Evolutionary conservation across 495 filamentous ascomycete species (phyloP), one percentile per base, ranked within the genome.

Genomic region (Entonaema liquescens): DNA sequence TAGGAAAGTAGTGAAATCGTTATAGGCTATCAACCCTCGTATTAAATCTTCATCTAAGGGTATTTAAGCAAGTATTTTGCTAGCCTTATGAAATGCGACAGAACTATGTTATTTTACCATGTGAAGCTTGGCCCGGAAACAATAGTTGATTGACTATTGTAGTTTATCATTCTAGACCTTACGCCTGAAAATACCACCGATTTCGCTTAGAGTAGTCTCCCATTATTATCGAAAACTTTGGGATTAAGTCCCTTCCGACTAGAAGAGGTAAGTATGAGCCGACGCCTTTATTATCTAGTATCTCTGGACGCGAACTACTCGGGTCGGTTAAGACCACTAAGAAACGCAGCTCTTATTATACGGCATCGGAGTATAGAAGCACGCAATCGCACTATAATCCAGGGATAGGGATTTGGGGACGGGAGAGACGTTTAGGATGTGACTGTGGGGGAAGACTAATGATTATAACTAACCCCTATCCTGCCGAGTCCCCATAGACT

Each of bases 361-460:
- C 59, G 44, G 53, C 35, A 71, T 67, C 59, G 54, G 52, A 52
- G 40, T 55, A 29, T 58, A 44, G 52, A 23, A 67, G 25, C 59
- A 71, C 68, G 58, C 38, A 42, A 62, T 71, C 42, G 42, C 29
- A 21, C 58, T 59, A 63, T 62, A 38, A 35, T 21, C 38, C 59
- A 62, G 59, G 68, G 58, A 31, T 67, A 42, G 40, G 31, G 53
- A 28, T 56, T 31, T 71, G 33, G 31, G 35, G 42, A 35, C 61
- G 23, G 42, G 35, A 50, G 44, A 62, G 23, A 42, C 50, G 53
- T 11, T 35, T 33, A 26, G 62, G 62, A 67, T 67, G 68, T 29
- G 52, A 71, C 52, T 19, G 62, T 33, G 68, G 68, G 63, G 68
- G 35, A 47, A 60, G 47, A 53, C 57, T 52, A 52, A 59, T 35